Evolutionary conservation across 208 protist genomes (phyloP).

Genomic region (Vickermania ingenoplastis): DNA sequence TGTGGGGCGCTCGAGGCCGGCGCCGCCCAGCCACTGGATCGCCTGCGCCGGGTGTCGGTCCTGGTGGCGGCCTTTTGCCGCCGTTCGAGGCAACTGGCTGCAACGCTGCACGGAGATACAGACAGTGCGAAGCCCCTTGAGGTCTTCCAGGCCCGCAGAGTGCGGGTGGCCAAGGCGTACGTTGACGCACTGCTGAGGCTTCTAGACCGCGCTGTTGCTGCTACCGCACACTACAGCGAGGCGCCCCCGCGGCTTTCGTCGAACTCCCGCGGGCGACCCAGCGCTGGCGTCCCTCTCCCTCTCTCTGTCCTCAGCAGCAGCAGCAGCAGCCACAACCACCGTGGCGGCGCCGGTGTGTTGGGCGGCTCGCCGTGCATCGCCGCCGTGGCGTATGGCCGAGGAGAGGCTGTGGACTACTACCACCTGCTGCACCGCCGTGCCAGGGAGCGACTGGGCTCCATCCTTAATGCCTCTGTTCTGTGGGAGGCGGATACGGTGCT

Average conservation of each 20-base stretch:
- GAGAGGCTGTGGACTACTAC: slow-evolving; percentile 37
- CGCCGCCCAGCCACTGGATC: neutral
- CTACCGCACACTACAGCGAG: neutral
- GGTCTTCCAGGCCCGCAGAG: neutral
- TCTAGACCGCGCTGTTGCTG: neutral
- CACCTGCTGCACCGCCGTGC: slow-evolving; percentile 14
- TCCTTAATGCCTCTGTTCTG: slow-evolving; percentile 12
- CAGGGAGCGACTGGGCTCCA: slow-evolving; percentile 24
- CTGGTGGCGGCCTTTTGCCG: slow-evolving; percentile 32
- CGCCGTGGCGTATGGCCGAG: slow-evolving; percentile 34
- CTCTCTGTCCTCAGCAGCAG: neutral
- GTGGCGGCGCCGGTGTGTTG: neutral
- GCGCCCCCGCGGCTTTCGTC: neutral
- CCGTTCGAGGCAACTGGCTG: slow-evolving; percentile 20
- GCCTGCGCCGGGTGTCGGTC: slow-evolving; percentile 1
- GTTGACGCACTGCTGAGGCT: neutral
- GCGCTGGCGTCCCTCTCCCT: neutral
- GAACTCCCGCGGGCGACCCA: neutral
- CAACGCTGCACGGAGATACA: neutral
- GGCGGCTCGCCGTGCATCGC: slow-evolving; percentile 2
- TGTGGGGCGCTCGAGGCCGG: neutral
- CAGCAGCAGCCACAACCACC: too few relatives aligned
- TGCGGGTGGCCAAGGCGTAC: neutral
- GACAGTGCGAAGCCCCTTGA: neutral
- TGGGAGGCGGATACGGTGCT: slow-evolving; percentile 25